Evolutionary conservation across 495 filamentous ascomycete species (phyloP).

Genomic region (Hypoxylon crocopeplum): DNA sequence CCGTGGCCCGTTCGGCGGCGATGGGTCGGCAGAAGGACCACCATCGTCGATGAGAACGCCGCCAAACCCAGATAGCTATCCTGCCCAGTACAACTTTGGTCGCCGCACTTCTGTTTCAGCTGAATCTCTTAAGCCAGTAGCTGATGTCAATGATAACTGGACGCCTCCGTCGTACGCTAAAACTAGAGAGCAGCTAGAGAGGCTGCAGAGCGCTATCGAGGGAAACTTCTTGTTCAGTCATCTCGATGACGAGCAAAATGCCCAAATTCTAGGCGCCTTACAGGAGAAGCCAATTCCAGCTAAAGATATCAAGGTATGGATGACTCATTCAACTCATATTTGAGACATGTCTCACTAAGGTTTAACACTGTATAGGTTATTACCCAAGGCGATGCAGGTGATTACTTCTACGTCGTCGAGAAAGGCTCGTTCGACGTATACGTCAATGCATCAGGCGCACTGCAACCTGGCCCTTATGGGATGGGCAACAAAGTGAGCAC

Average conservation of each 20-base stretch:
- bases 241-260: slow-evolving; percentile 88
- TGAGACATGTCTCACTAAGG: not conserved
- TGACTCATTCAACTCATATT: not conserved
- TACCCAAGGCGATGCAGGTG: slow-evolving; percentile 91
- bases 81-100: slow-evolving; percentile 90
- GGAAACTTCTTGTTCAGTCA: slow-evolving; percentile 94
- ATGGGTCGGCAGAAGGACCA: slow-evolving; percentile 49
- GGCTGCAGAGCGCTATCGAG: slow-evolving; percentile 81
- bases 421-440: slow-evolving; percentile 89
- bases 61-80: slow-evolving; percentile 72
- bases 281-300: slow-evolving; percentile 95
- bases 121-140: slow-evolving; percentile 90
- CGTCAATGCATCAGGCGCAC: slow-evolving; percentile 78
- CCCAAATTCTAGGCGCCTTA: slow-evolving; percentile 86
- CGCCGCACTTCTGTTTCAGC: slow-evolving; percentile 96
- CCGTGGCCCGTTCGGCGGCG: slow-evolving; percentile 56
- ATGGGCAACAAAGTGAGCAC: slow-evolving; percentile 83
- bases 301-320: slow-evolving; percentile 80
- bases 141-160: slow-evolving; percentile 86
- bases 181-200: slow-evolving; percentile 75
- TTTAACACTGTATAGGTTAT: slow-evolving; percentile 68
- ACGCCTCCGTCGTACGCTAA: slow-evolving; percentile 84
- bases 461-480: slow-evolving; percentile 83
- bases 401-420: slow-evolving; percentile 98
- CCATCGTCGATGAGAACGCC: slow-evolving; percentile 50